Conservation (phyloP, 1,284 basidiomycete species). For the Fomitopsis betulina region DNA sequence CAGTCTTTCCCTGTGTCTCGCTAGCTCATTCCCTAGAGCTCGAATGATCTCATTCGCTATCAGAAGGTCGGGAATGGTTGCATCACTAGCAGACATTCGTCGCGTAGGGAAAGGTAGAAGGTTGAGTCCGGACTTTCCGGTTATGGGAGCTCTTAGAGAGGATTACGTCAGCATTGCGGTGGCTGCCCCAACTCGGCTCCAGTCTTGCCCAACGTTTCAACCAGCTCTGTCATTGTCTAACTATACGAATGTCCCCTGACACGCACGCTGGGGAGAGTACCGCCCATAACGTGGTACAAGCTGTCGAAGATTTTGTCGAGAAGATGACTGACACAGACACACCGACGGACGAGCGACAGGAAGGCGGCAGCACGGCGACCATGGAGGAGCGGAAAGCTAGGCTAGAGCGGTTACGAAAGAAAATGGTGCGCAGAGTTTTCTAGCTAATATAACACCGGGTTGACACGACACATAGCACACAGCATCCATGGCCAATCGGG, state of each 20-base stretch:
- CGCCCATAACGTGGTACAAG: slow-evolving; percentile 16
- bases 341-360: slow-evolving; percentile 8
- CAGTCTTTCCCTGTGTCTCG: too few species aligned
- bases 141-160: too few species aligned
- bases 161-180: too few species aligned
- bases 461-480: slow-evolving; percentile 49
- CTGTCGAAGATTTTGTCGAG: slow-evolving; percentile 26
- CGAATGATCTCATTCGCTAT: too few species aligned
- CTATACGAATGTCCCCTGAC: not conserved
- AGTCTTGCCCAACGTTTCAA: too few species aligned
- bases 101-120: too few species aligned
- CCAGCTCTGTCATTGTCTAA: too few species aligned
- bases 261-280: not conserved
- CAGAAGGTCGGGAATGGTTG: too few species aligned
- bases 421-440: slow-evolving; percentile 55
- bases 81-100: too few species aligned
- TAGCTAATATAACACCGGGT: not conserved
- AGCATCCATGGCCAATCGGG: slow-evolving; percentile 77
- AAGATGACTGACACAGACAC: slow-evolving; percentile 21
- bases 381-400: slow-evolving; percentile 77
- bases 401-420: slow-evolving; percentile 68
- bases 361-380: slow-evolving; percentile 31
- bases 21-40: too few species aligned
- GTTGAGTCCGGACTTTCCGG: too few species aligned
- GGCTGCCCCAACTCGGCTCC: too few species aligned